phyloP scores from a whole-genome alignment of 345 rosid species.

The Lenwebbia sp. region DNA sequence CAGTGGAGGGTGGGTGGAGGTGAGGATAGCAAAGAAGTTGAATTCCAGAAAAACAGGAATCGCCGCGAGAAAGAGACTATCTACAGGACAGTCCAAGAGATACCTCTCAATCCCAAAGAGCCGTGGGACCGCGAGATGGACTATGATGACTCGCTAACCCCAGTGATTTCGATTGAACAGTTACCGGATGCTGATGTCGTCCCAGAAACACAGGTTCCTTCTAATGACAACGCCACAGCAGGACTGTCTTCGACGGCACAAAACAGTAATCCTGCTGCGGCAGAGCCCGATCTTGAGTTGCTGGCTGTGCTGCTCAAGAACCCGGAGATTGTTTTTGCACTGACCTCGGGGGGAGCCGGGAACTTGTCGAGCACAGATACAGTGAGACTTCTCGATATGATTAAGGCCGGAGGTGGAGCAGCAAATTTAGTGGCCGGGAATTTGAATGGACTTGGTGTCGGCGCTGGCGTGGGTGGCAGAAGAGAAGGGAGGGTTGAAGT shows the following conservation, averaged over 20 bases:
- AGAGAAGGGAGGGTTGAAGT: conserved; percentile 68
- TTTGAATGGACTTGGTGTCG: conserved; percentile 7
- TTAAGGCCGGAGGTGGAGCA: conserved; percentile 37
- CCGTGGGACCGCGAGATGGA: conserved; percentile 99
- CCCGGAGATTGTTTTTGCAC: conserved; percentile 81
- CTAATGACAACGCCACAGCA: conserved; percentile 21
- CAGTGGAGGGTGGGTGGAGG: conserved; percentile 75
- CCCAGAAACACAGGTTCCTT: conserved; percentile 34
- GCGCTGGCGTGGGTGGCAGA: conserved; percentile 8
- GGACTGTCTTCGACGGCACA: conserved; percentile 22
- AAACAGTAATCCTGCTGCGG: conserved; percentile 5
- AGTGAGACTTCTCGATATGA: conserved; percentile 72
- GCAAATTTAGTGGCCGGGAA: conserved; percentile 1
- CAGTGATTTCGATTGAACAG: conserved; percentile 76
- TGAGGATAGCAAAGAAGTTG: conserved; percentile 88
- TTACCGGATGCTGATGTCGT: conserved; percentile 49
- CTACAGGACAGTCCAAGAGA: conserved; percentile 36
- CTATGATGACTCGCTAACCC: conserved; percentile 82
- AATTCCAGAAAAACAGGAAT: conserved; percentile 71
- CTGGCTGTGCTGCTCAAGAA: conserved; percentile 87
- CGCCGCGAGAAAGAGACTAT: conserved; percentile 75
- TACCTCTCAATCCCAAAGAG: conserved; percentile 82
- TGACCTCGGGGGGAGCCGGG: conserved; percentile 74
- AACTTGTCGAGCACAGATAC: conserved; percentile 57
- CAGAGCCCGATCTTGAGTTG: conserved; percentile 87